phyloP scores from a whole-genome alignment of 495 filamentous ascomycete genomes.

The Melanomma pulvis-pyrius region DNA sequence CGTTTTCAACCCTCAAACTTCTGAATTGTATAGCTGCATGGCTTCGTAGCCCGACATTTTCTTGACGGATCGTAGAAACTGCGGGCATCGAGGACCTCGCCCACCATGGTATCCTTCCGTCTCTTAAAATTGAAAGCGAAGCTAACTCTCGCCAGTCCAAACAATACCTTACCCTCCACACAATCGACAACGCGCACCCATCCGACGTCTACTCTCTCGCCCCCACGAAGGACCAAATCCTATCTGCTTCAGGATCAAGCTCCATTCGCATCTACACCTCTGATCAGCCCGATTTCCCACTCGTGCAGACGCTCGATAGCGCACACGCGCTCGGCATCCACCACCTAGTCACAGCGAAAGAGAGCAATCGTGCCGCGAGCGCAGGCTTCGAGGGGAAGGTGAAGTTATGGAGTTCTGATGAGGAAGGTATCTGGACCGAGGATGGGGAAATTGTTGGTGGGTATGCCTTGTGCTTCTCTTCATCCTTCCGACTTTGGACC shows the following conservation, averaged over 20 bases:
- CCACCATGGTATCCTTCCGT: conserved; percentile 17
- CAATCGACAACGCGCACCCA: conserved; percentile 83
- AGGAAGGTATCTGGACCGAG: conserved; percentile 54
- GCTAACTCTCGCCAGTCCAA: conserved; percentile 69
- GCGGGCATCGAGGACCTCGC: neutral
- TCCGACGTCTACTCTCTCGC: conserved; percentile 90
- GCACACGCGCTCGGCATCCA: conserved; percentile 88
- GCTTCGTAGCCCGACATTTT: neutral
- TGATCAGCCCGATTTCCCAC: conserved; percentile 66
- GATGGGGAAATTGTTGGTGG: conserved; percentile 53
- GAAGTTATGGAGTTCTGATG: conserved; percentile 71
- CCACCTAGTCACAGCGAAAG: conserved; percentile 71
- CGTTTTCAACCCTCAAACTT: conserved; percentile 1
- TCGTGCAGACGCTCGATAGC: conserved; percentile 71
- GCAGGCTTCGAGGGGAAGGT: conserved; percentile 87
- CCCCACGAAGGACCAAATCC: conserved; percentile 70
- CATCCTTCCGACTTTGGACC: neutral
- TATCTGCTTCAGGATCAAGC: conserved; percentile 84
- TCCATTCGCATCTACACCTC: conserved; percentile 77
- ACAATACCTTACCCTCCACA: conserved; percentile 93
- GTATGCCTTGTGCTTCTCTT: conserved; percentile 16
- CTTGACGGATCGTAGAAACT: too few species aligned
- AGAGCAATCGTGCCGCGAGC: conserved; percentile 72
- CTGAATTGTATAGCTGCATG: neutral
- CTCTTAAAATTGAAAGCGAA: neutral